These are phyloP conservation scores for Allium fistulosum DNA, from an alignment of 106 monocot species.

Conservation along the genomic window DNA sequence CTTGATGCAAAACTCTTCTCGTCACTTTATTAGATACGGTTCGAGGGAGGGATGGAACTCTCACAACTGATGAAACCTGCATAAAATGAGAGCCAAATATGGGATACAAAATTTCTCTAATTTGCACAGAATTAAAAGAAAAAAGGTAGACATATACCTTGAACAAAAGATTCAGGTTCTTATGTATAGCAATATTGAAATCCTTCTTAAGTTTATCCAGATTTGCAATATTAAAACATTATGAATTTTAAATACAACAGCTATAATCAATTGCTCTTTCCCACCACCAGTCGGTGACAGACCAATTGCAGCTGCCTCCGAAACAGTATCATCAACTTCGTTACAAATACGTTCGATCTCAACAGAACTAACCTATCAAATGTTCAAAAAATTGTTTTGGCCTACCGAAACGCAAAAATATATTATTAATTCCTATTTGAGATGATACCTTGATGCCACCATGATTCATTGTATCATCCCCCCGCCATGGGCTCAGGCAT, in stretches of 20 bases:
- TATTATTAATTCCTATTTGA: too few relatives aligned
- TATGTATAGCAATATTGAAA: constrained; percentile 74
- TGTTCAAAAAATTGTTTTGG: too few relatives aligned
- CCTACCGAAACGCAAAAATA: too few relatives aligned
- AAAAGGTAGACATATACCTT: constrained; percentile 33
- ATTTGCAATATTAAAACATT: constrained; percentile 11
- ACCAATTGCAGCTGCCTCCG: constrained; percentile 89
- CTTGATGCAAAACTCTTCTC: constrained; percentile 73
- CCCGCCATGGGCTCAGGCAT: too few relatives aligned
- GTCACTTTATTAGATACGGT: constrained; percentile 95
- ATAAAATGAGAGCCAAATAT: constrained; percentile 3
- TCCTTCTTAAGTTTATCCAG: constrained; percentile 40
- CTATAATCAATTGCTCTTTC: constrained; percentile 72
- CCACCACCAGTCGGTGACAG: constrained; percentile 81
- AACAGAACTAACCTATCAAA: constrained; percentile 70
- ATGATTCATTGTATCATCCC: too few relatives aligned
- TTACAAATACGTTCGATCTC: constrained; percentile 90
- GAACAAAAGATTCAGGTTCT: constrained; percentile 84
- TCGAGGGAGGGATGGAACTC: constrained; percentile 69
- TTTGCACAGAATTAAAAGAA: not conserved
- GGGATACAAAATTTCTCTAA: constrained; percentile 2
- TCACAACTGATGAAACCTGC: constrained; percentile 70
- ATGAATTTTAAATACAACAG: constrained; percentile 71
- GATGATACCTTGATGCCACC: too few relatives aligned
- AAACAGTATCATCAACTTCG: constrained; percentile 44